A percentile compares a stretch with the other conserved stretches of the same genome.
Evolutionary conservation across 73 alveolate species (phyloP).

Genomic region (Tetrahymena malaccensis): DNA sequence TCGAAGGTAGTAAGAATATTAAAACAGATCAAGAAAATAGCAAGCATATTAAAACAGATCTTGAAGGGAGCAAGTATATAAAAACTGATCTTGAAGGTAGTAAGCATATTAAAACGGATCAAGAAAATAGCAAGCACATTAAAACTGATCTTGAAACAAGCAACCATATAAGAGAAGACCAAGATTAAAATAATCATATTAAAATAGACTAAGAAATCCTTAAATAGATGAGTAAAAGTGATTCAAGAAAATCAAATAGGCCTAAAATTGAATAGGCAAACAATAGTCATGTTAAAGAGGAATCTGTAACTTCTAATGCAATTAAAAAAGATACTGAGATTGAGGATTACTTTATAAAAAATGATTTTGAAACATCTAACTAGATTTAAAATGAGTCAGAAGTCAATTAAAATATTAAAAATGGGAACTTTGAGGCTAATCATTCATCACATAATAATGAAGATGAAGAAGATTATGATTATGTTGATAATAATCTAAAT

Average conservation of each 20-base stretch:
- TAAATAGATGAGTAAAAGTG: neutral
- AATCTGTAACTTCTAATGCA: no score
- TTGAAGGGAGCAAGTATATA: neutral
- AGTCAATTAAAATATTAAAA: no score
- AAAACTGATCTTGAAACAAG: neutral
- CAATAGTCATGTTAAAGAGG: neutral
- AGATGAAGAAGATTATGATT: neutral
- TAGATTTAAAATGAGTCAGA: neutral
- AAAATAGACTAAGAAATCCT: neutral
- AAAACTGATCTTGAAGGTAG: neutral
- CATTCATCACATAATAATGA: neutral
- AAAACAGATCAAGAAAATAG: neutral
- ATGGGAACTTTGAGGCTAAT: neutral
- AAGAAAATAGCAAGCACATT: neutral
- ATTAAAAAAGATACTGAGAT: no score
- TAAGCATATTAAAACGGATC: neutral
- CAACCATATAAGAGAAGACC: neutral
- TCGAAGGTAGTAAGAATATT: neutral
- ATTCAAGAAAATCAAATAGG: neutral
- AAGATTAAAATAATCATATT: no score
- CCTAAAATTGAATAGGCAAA: neutral
- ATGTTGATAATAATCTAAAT: neutral
- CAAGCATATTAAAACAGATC: no score
- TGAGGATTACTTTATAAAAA: no score
- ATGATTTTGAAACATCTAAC: no score